phyloP scores from a whole-genome alignment of 371 early-diverging fungal genomes.

The Apophysomyces trapeziformis region DNA sequence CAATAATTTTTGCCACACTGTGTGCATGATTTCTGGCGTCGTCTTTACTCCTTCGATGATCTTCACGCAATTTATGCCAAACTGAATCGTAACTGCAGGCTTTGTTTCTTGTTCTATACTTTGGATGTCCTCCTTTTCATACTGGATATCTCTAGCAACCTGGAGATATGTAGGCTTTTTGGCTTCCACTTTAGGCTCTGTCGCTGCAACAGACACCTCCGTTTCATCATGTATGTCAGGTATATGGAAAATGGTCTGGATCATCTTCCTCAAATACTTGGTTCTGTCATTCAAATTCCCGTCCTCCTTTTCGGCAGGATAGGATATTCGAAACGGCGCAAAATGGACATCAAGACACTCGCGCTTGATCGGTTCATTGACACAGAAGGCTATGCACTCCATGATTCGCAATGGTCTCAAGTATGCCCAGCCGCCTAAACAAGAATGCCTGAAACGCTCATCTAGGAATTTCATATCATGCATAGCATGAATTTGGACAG shows the following conservation, averaged over 20 bases:
- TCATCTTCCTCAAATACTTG: constrained; percentile 30
- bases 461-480: constrained; percentile 38
- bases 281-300: constrained; percentile 25
- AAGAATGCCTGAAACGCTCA: neutral
- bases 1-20: constrained; percentile 44
- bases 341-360: constrained; percentile 38
- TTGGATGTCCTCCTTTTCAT: too few relatives aligned
- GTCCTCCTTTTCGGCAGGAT: constrained; percentile 1
- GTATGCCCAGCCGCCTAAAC: constrained; percentile 34
- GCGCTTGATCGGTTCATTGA: constrained; percentile 43
- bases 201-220: neutral
- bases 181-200: neutral
- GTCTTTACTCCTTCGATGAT: too few relatives aligned
- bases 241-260: constrained; percentile 33
- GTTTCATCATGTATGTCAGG: constrained; percentile 2
- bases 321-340: constrained; percentile 38
- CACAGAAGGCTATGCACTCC: constrained; percentile 34
- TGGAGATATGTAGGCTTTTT: too few relatives aligned
- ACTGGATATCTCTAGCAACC: too few relatives aligned
- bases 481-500: constrained; percentile 42
- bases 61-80: too few relatives aligned
- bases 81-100: too few relatives aligned
- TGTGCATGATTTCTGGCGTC: constrained; percentile 32
- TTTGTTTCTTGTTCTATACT: too few relatives aligned
- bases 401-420: constrained; percentile 40